Base-by-base conservation (phyloP, 2,329 filamentous ascomycete genomes). In the Neocatenulostroma microsporum region DNA sequence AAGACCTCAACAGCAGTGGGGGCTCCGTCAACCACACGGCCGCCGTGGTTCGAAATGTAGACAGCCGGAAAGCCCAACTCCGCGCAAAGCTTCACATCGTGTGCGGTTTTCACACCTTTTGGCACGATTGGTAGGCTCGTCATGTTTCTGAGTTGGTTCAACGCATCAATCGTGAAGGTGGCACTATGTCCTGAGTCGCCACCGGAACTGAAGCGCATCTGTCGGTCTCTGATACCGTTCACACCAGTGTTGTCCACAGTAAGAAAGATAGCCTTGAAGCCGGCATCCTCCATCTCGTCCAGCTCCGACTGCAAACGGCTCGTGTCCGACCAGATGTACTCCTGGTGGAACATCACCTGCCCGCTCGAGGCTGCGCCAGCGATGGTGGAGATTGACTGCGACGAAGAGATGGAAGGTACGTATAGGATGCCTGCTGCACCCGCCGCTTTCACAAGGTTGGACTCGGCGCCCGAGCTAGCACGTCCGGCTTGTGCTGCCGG, bases 241-340 rank as follows among this genome's bases (percentile, higher is more conserved):
- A 67, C 54, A 0, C 75, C 67, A 1, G 75, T 72, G 0, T 70
- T 64, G 53, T 80, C 76, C 6, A 78, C 68, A 0, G 76, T 80
- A 4, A 80, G 57, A 41, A 78, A 73, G 11, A 80, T 61, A 4
- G 67, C 74, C 32, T 67, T 66, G 13, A 72, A 63, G 1, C 72
- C 70, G 51, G n/a, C n/a, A n/a, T n/a, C n/a, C n/a, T n/a, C n/a
- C n/a, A n/a, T n/a, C n/a, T n/a, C n/a, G n/a, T n/a, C n/a, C 1
- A 65, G 54, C 40, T 69, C 68, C 11, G 73, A 71, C 36, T 73
- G 70, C 8, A 52, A 38, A 0, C 74, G 64, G n/a, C n/a, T n/a
- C n/a, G n/a, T n/a, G 41, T 76, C 63, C 44, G 69, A 71, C 55
- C 79, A 70, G 34, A 80, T 72, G 49, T 80, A 81, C 7, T 80